Evolutionary conservation across 176 grass and related monocot species (phyloP).

Genomic region (Luzula sylvatica): DNA sequence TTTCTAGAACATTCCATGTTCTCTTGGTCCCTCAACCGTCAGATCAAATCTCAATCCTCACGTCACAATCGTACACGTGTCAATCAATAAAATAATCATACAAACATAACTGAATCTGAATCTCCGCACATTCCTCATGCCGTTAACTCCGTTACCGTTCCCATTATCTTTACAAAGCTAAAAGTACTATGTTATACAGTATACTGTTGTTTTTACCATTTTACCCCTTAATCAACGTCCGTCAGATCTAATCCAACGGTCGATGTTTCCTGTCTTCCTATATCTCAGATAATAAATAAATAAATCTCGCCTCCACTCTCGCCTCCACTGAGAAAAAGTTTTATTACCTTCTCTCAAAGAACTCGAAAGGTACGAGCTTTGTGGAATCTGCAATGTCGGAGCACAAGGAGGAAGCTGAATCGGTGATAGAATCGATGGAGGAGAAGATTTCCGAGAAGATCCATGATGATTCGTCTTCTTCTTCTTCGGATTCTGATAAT

Average conservation of each 20-base stretch:
- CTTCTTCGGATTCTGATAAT: conserved; percentile 61
- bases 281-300: too few species aligned
- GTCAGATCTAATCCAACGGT: conserved; percentile 4
- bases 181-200: too few species aligned
- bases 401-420: conserved; percentile 56
- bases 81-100: neutral
- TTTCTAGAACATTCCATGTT: conserved; percentile 10
- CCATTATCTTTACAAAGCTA: neutral
- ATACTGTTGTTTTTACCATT: too few species aligned
- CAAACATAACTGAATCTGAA: neutral
- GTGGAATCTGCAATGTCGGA: conserved; percentile 42
- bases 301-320: neutral
- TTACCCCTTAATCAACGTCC: conserved; percentile 1
- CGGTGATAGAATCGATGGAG: conserved; percentile 38
- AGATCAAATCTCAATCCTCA: neutral
- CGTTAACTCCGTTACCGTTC: neutral
- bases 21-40: neutral
- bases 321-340: conserved; percentile 10
- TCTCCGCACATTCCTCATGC: neutral
- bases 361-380: conserved; percentile 6
- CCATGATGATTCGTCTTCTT: conserved; percentile 33
- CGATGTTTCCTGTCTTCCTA: neutral
- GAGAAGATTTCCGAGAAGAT: conserved; percentile 65
- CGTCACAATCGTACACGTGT: conserved; percentile 1
- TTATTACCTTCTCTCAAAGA: conserved; percentile 2